phyloP scores from a whole-genome alignment of 2,329 filamentous ascomycete species.

The Cladosporium sp. region DNA sequence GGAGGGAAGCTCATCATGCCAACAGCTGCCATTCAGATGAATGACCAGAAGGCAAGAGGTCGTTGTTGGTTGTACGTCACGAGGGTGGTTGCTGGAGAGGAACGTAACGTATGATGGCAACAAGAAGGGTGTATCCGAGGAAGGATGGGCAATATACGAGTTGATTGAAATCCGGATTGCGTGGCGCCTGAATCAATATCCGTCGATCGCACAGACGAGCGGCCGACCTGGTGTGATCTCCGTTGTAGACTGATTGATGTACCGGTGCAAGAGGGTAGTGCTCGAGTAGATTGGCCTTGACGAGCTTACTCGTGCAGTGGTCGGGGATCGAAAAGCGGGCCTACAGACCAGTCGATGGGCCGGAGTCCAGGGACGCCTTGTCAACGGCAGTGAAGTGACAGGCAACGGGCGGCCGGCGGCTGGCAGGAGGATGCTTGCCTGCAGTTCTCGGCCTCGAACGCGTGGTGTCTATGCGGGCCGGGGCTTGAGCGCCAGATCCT shows the following conservation, averaged over 20 bases:
- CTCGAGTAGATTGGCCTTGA: constrained; percentile 12
- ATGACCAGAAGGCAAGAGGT: neutral
- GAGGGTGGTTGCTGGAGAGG: neutral
- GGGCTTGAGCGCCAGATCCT: constrained; percentile 23
- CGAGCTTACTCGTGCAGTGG: constrained; percentile 12
- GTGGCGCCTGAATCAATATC: constrained; percentile 11
- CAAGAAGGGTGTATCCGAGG: constrained; percentile 10
- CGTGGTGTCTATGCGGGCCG: constrained; percentile 22
- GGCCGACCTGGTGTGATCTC: constrained; percentile 12
- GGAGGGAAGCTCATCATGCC: constrained; percentile 28
- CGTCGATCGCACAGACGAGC: constrained; percentile 11
- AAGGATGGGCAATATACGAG: constrained; percentile 7
- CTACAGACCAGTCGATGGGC: neutral
- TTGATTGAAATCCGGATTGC: constrained; percentile 4
- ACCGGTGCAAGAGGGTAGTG: constrained; percentile 8
- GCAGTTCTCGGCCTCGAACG: constrained; percentile 20
- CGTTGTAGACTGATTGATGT: constrained; percentile 13
- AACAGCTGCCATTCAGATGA: constrained; percentile 26
- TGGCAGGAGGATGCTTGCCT: constrained; percentile 15
- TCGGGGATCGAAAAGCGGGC: constrained; percentile 10
- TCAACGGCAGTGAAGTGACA: constrained; percentile 20
- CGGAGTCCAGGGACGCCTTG: constrained; percentile 14
- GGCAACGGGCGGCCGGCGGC: constrained; percentile 21
- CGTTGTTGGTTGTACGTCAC: neutral
- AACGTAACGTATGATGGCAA: constrained; percentile 11